These are phyloP conservation scores for Notholithocarpus densiflorus DNA, from an alignment of 306 rosid genomes.

Conservation along the genomic window DNA sequence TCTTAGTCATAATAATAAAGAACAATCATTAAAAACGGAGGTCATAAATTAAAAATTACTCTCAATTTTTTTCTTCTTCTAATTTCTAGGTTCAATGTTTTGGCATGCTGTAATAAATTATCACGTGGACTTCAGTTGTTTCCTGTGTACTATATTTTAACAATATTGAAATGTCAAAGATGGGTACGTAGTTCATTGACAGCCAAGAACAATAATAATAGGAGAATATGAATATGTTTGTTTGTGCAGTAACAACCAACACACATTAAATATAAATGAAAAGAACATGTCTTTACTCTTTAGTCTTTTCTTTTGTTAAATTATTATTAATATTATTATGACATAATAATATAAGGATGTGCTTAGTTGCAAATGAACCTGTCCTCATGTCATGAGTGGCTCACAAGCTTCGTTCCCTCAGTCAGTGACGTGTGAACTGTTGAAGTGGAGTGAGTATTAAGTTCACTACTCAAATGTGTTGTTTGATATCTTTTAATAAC, in stretches of 20 bases:
- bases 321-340: neutral
- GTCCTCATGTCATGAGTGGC: conserved; percentile 25
- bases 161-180: conserved; percentile 14
- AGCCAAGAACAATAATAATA: conserved; percentile 8
- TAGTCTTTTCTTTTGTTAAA: neutral
- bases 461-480: conserved; percentile 33
- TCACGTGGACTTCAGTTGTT: neutral
- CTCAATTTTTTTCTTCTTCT: too few species aligned
- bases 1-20: too few species aligned
- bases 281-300: too few species aligned
- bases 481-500: too few species aligned
- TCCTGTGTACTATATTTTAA: conserved; percentile 4
- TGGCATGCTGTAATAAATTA: too few species aligned
- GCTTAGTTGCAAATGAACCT: conserved; percentile 27
- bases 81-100: too few species aligned
- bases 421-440: conserved; percentile 43
- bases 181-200: conserved; percentile 7
- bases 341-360: neutral
- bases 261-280: too few species aligned
- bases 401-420: conserved; percentile 39
- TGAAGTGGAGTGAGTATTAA: conserved; percentile 45
- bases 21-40: rapidly evolving
- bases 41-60: too few species aligned
- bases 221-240: too few species aligned
- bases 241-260: too few species aligned